A percentile compares a stretch with the other conserved stretches of the same genome.
phyloP scores from a whole-genome alignment of 73 alveolate species.

The Tetrahymena borealis region DNA sequence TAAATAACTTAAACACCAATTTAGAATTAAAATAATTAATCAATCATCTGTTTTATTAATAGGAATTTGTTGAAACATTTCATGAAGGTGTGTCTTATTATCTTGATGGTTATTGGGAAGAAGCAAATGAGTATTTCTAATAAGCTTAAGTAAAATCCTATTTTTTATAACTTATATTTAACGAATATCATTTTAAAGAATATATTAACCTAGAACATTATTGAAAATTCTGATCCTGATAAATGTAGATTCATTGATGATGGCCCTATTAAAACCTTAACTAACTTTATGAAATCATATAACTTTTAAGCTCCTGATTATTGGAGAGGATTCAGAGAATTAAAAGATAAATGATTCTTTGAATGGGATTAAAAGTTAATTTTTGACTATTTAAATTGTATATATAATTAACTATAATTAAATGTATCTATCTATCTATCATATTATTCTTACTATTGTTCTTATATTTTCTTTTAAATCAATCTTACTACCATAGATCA shows the following conservation, averaged over 20 bases:
- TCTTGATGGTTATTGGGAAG: slow-evolving; percentile 63
- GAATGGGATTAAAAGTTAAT: no score
- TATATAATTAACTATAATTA: no score
- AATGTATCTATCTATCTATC: no score
- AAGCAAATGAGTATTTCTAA: slow-evolving; percentile 50
- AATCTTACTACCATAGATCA: no score
- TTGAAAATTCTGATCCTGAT: no score
- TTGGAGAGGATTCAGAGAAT: slow-evolving; percentile 76
- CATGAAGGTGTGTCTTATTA: slow-evolving; percentile 58
- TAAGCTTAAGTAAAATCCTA: slow-evolving; percentile 30
- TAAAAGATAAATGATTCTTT: slow-evolving; percentile 66
- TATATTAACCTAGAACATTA: no score
- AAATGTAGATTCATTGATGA: slow-evolving; percentile 34
- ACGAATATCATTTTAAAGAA: not conserved
- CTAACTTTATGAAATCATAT: slow-evolving; percentile 42
- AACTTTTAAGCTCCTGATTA: slow-evolving; percentile 43
- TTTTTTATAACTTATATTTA: not conserved
- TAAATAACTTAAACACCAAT: slow-evolving; percentile 4
- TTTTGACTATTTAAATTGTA: no score
- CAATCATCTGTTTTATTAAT: no score
- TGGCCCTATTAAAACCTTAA: slow-evolving; percentile 57
- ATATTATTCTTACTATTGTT: no score
- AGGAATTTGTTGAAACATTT: slow-evolving; percentile 53
- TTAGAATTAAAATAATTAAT: no score
- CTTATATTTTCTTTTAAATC: no score